These are phyloP conservation scores for Fulvia fulva DNA, from an alignment of 2,329 filamentous ascomycete species.

Conservation along the genomic window DNA sequence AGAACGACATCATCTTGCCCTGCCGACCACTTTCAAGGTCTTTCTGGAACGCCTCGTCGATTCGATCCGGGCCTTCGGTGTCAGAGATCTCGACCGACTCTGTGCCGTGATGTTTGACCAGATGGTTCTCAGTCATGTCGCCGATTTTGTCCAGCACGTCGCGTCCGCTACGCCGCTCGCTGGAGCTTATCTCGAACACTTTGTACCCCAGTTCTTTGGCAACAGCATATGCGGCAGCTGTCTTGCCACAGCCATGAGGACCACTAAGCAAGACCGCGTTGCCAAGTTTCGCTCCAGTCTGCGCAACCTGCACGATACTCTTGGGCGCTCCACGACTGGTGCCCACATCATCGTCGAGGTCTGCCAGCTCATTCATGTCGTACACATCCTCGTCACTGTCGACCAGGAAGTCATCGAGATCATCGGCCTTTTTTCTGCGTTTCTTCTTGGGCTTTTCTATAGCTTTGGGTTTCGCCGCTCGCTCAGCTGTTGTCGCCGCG, in stretches of 20 bases:
- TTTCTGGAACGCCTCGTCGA: slow-evolving; percentile 48
- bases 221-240: slow-evolving; percentile 83
- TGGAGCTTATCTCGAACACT: slow-evolving; percentile 89
- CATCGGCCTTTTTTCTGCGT: slow-evolving; percentile 57
- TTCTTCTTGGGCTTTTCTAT: slow-evolving; percentile 50
- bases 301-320: slow-evolving; percentile 41
- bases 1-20: slow-evolving; percentile 76
- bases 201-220: slow-evolving; percentile 90
- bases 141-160: slow-evolving; percentile 90
- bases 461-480: slow-evolving; percentile 6
- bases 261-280: slow-evolving; percentile 89
- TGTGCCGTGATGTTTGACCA: slow-evolving; percentile 59
- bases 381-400: slow-evolving; percentile 71
- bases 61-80: slow-evolving; percentile 36
- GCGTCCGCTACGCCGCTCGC: slow-evolving; percentile 77
- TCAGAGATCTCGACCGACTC: slow-evolving; percentile 23
- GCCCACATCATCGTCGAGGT: slow-evolving; percentile 47
- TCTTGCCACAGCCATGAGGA: slow-evolving; percentile 87
- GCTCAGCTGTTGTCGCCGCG: slow-evolving; percentile 41
- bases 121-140: slow-evolving; percentile 94
- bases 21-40: slow-evolving; percentile 68
- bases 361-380: slow-evolving; percentile 65
- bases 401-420: slow-evolving; percentile 75
- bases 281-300: slow-evolving; percentile 44
- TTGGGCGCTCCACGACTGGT: slow-evolving; percentile 13